Base-by-base conservation (phyloP, 2,329 filamentous ascomycete species). In the Huntiella decipiens region DNA sequence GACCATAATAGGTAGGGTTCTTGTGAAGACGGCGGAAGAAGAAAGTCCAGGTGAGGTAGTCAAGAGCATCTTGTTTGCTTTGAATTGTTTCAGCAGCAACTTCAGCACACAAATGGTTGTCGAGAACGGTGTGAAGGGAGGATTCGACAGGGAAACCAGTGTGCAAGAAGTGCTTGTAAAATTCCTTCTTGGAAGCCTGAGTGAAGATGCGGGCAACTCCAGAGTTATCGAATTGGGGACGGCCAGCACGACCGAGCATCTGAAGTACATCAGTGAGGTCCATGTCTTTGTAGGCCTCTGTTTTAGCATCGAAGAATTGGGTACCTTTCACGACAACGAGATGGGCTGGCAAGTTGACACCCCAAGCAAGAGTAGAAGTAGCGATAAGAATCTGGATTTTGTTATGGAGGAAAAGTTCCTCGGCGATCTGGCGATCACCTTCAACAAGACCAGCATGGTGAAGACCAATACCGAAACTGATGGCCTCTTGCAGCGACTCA, bases 11-110 rank as follows among this genome's bases (percentile, higher is more conserved):
- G 0, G 87, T 93, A 1, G 91, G 91, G 55, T 98, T 98, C 68
- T 98, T 98, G 66, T 98, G 91, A 35, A 98, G 66, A 8, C 91
- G 73, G 2, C 92, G 77, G 71, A 98, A 98, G 73, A 98, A 98
- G 67, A 98, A 98, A 1, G 92, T 98, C 91, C 92, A 98, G 0
- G 91, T 98, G 45, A 98, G 65, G 58, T 98, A 98, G 61, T 98
- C 92, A 3, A 98, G 71, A 1, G 91, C 91, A 62, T 98, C 91
- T 62, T 98, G 91, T 61, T 95, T 95, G 6, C 86, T 93, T 31
- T 80, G 68, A 43, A 98, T 83, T 0, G 91, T 98, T 53, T 84
- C 87, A 1, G 91, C 85, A 1, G 87, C 93, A 4, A 96, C 78
- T 63, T 98, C 91, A 49, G 91, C 91, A 51, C 86, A 81, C 59